Conservation (phyloP, 1,139 yeast genomes). For the Candida sanyaensis region DNA sequence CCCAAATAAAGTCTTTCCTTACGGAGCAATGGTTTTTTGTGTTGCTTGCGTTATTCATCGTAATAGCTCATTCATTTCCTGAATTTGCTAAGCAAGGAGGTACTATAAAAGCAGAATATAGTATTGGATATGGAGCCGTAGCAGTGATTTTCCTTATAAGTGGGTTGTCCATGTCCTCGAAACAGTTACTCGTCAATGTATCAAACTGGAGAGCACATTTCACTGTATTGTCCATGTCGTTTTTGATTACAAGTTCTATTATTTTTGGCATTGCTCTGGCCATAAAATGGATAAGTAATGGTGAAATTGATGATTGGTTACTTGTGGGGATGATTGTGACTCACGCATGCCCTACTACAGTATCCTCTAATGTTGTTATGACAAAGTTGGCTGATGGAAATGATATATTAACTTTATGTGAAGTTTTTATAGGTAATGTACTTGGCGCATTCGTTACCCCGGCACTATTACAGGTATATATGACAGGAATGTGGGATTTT, state of each 20-base stretch:
- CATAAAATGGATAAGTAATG: constrained; percentile 58
- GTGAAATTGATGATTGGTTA: constrained; percentile 66
- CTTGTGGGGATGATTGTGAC: constrained; percentile 80
- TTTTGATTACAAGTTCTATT: constrained; percentile 72
- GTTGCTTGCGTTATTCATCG: constrained; percentile 67
- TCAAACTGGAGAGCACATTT: constrained; percentile 82
- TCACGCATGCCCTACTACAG: constrained; percentile 88
- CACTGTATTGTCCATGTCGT: constrained; percentile 66
- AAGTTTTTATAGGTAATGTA: constrained; percentile 81
- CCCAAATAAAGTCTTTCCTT: constrained; percentile 21
- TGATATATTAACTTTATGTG: constrained; percentile 75
- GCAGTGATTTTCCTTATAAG: constrained; percentile 80
- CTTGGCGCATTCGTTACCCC: constrained; percentile 89
- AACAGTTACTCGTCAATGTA: constrained; percentile 58
- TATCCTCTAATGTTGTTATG: constrained; percentile 89
- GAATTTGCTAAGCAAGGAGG: constrained; percentile 85
- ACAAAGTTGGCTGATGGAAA: constrained; percentile 84
- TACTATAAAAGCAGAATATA: constrained; percentile 67
- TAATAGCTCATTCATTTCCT: constrained; percentile 77
- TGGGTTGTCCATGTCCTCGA: constrained; percentile 75
- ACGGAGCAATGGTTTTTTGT: constrained; percentile 72
- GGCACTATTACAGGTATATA: constrained; percentile 73
- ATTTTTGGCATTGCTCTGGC: constrained; percentile 76
- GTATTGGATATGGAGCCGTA: constrained; percentile 84
- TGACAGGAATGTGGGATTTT: constrained; percentile 62